Evolutionary conservation across 495 filamentous ascomycete species (phyloP), one percentile per base, ranked within the genome.

Genomic region (Aspergillus bertholletiae): DNA sequence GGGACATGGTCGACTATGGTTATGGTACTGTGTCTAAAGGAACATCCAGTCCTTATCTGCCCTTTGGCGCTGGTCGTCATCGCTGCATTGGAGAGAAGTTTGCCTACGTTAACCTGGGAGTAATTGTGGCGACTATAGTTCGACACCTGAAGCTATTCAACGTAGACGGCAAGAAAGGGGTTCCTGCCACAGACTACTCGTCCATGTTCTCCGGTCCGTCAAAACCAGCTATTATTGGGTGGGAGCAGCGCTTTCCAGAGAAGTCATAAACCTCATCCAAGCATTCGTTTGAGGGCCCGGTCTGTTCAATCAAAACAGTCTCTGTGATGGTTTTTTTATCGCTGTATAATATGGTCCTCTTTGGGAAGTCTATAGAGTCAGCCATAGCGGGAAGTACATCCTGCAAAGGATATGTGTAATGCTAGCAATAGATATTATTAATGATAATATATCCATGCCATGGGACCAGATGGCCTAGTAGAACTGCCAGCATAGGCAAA

Each of bases 31-130:
- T 96, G 48, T 88, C 82, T 70, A 96, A 96, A 75, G 93, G 94
- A 20, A 84, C 90, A 5, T 75, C 74, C 24, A 91, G 86, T 45
- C 92, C 94, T 1, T 98, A 97, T 72, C 78, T 98, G 17, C 94
- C 94, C 0, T 98, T 98, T 65, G 94, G 94, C 2, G 94, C 92
- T 1, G 94, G 94, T 5, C 78, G 94, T 49, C 94, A 98, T 72
- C 74, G 94, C 9, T 98, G 94, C 69, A 97, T 98, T 63, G 94
- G 94, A 44, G 94, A 97, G 74, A 91, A 96, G 63, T 98, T 97
- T 66, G 94, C 94, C 51, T 96, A 95, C 66, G 78, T 96, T 56
- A 93, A 98, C 70, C 76, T 98, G 43, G 83, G 84, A 54, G 90
- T 89, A 11, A 96, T 98, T 60, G 74, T 87, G 46, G 89, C 87